Conservation (phyloP, 768 basidiomycete species). For the Hirschioporus abietinus region DNA sequence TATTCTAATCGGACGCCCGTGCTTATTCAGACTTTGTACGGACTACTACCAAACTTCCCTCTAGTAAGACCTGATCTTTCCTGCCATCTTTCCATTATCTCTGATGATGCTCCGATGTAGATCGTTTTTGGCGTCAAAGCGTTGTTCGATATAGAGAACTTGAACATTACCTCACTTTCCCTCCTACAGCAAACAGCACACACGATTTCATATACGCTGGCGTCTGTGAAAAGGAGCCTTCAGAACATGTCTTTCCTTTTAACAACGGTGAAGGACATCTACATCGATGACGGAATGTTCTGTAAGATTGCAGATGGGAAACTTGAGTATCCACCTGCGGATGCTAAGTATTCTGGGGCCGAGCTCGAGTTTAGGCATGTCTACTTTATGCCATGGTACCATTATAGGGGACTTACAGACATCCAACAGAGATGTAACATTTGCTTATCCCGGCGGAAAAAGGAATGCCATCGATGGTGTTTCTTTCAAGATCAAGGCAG, state of each 20-base stretch:
- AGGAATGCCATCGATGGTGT: slow-evolving; percentile 19
- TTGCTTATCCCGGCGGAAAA: slow-evolving; percentile 18
- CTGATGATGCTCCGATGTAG: not conserved
- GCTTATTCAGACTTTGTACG: not conserved
- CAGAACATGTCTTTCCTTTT: not conserved
- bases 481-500: slow-evolving; percentile 25
- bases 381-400: not conserved
- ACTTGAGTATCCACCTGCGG: slow-evolving; percentile 6
- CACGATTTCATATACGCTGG: slow-evolving; percentile 5
- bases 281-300: slow-evolving; percentile 4
- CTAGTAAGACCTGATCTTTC: not conserved
- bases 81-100: not conserved
- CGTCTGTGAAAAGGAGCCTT: not conserved
- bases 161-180: slow-evolving; percentile 6
- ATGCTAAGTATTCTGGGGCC: not conserved
- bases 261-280: slow-evolving; percentile 9
- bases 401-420: not conserved
- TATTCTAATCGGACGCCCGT: not conserved
- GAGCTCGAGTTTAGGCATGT: not conserved
- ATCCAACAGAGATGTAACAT: slow-evolving; percentile 10
- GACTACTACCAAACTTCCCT: not conserved
- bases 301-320: slow-evolving; percentile 10
- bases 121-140: not conserved
- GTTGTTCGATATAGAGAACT: not conserved
- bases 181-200: slow-evolving; percentile 10